Base-by-base conservation (phyloP, 345 rosid species). In the Alliaria petiolata region DNA sequence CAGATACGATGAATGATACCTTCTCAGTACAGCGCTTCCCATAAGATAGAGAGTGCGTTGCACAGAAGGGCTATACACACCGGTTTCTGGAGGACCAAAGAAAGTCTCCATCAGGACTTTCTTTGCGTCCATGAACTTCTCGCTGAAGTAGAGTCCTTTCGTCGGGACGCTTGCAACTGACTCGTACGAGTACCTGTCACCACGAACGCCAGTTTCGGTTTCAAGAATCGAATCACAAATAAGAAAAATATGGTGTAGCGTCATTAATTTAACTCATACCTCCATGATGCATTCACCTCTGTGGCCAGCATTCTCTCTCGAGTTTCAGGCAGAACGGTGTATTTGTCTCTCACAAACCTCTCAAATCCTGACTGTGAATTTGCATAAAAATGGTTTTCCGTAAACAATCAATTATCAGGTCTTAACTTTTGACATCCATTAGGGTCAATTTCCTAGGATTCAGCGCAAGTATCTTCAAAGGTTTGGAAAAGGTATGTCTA, bases 1-100 rank as follows among this genome's bases (percentile, higher is more conserved):
- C 7, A 36, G 17, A 60, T 68, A 30, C 58, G 57, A 33, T 33
- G 52, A 79, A 20, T 33, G 52, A 79, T 26, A 93, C 98, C 95
- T 85, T 82, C 50, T 73, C 34, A 93, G 90, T 16, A 89, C 87
- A 31, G 93, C 89, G 78, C 81, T 83, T 53, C 88, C 96, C 87
- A 91, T 91, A 13, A 84, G 86, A 69, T 83, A 91, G 34, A 93
- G 92, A 43, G 97, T 89, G 78, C 90, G 83, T 75, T 93, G 98
- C n/a, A 91, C 97, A n/a, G 97, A 93, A 54, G 97, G 83, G 59
- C 97, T 91, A 76, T 93, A 93, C 22, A 91, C 87, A 72, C 97
- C 98, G 75, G 70, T 89, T 78, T 81, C 84, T 3, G 97, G 85
- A 53, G 85, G 85, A 65, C 98, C 98, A 69, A 87, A 87, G 86